Base-by-base conservation (phyloP, 1,139 yeast genomes). In the Groenewaldozyma auringiensis region DNA sequence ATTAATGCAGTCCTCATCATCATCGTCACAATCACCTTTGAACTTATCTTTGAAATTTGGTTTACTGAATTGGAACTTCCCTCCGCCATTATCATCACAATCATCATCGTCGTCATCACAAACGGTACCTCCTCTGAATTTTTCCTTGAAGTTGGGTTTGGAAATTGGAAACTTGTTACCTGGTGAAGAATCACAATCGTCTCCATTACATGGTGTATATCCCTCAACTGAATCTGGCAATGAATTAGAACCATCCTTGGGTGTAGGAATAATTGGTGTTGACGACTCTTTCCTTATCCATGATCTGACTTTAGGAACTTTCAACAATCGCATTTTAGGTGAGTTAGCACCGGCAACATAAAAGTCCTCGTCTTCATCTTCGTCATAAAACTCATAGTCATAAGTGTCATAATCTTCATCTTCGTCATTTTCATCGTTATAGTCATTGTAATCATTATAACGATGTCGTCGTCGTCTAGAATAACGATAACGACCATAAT, bases 51-150 rank as follows among this genome's bases (percentile, higher is more conserved):
- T 16, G 44, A 22, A 41, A 17, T 20, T 29, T 4, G 22, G 22
- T n/a, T 14, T 37, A 35, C n/a, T 37, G 16, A 32, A 43, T 6
- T 25, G 29, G 29, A 25, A 25, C 11, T 25, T 25, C 11, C 29
- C 29, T 8, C 36, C 46, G 18, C 38, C 42, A 20, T 38, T 34
- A 8, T 38, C 37, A 4, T 37, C 46, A 18, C 39, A 46, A 27
- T 46, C 45, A 14, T 31, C 42, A 14, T 32, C 41, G 11, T 21
- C 42, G 17, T 32, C 37, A 13, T 21, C 41, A 20, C 37, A 14
- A 14, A 14, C 14, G 13, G n/a, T 35, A 13, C 17, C 25, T 11
- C 22, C 34, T 16, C n/a, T 14, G 14, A 35, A 35, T 20, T 35
- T 35, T n/a, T 40, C 37, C 16, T 40, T 31, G 22, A 25, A 29